Evolutionary conservation across 129 eudicot species (phyloP).

Genomic region (Escallonia rubra): DNA sequence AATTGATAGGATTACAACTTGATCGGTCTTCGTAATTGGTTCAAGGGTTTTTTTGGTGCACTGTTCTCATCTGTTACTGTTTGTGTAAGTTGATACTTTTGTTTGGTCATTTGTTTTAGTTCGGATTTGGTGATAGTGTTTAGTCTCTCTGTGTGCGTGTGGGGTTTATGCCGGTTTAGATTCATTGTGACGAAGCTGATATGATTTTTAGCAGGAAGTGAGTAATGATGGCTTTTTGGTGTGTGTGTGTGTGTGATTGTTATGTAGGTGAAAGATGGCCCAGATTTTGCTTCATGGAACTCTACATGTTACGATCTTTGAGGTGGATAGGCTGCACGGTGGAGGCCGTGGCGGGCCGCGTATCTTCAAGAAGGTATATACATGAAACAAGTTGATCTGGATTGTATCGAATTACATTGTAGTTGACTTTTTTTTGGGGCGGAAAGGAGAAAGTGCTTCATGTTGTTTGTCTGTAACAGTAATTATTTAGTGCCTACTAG

Average conservation of each 20-base stretch:
- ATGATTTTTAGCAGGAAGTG: no score
- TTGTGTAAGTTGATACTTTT: no score
- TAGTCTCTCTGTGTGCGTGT: not conserved
- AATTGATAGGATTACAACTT: no score
- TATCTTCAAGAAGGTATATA: conserved; percentile 42
- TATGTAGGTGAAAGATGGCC: conserved; percentile 38
- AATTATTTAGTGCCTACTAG: not conserved
- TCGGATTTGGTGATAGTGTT: not conserved
- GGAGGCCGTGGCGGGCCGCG: conserved; percentile 23
- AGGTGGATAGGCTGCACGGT: conserved; percentile 50
- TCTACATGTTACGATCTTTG: conserved; percentile 67
- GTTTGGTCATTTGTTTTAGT: not conserved
- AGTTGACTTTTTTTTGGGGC: not conserved
- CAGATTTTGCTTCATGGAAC: conserved; percentile 62
- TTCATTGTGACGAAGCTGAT: no score
- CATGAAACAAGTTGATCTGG: not conserved
- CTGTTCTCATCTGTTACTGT: no score
- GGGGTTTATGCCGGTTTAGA: no score
- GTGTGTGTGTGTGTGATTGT: not conserved
- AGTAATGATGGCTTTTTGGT: not conserved
- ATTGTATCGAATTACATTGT: not conserved
- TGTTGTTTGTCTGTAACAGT: not conserved
- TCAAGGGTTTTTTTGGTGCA: no score
- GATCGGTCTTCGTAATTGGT: no score
- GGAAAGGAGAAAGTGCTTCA: not conserved